Base-by-base conservation (phyloP, 306 rosid species). In the Hippophae tibetana region DNA sequence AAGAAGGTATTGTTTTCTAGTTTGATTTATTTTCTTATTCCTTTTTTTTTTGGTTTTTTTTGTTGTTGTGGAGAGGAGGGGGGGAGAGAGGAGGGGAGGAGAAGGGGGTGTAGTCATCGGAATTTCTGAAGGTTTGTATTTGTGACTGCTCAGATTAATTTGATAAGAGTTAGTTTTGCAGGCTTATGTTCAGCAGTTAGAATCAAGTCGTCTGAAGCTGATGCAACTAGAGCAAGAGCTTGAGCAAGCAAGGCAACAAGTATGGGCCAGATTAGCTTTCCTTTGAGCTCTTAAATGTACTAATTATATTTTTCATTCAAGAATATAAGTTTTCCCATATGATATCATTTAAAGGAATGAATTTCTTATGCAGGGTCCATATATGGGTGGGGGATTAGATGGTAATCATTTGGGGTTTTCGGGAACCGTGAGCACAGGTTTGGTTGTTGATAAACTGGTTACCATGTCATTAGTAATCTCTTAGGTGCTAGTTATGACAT, bases 141-240 rank as follows among this genome's bases (percentile, higher is more conserved):
- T 31, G 38, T 31, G 38, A 31, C 38, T 2, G 38, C 38, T 31
- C 5, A 4, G 38, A 4, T 31, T 31, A 31, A 31, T 4, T 31
- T 31, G 38, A 31, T 4, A 31, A 2, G 38, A 31, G 3, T 4
- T 31, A 58, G 47, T 51, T 50, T 42, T 67, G 12, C 72, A 92
- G 98, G 98, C 93, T 44, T 88, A 92, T 62, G 89, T 92, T 43
- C 90, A 85, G 72, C 96, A 87, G 73, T 78, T 92, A 74, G 98
- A 92, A 82, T 70, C 87, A 13, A 87, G 96, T 69, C 96, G 98
- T 52, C 51, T 78, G 77, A 92, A 81, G 81, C 76, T 92, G 64
- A 14, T 75, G 65, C 87, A 81, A 73, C 52, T 92, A 68, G 96
- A 92, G 79, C 93, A 76, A 73, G 95, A 92, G 75, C 78, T 85